Evolutionary conservation across 306 rosid species (phyloP).

Genomic region (Malus domestica): DNA sequence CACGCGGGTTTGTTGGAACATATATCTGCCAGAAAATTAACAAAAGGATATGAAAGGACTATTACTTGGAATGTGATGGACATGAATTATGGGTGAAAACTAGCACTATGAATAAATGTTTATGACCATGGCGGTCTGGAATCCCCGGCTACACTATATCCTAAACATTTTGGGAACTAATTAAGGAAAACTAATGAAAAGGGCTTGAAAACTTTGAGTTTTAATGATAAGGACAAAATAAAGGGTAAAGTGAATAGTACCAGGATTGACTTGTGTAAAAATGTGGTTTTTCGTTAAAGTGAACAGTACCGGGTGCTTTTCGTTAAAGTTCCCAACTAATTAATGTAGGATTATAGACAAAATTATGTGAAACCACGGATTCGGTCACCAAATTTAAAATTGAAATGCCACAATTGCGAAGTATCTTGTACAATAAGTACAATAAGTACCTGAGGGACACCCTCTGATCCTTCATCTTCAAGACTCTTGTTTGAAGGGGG

Average conservation of each 20-base stretch:
- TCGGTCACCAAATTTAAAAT: background rate
- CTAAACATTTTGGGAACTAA: background rate
- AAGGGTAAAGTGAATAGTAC: too few species aligned
- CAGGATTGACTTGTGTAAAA: too few species aligned
- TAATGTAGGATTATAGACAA: background rate
- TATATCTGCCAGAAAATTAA: constrained; percentile 42
- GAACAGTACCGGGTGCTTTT: too few species aligned
- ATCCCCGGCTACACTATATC: background rate
- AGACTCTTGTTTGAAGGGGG: constrained; percentile 24
- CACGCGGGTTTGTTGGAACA: constrained; percentile 83
- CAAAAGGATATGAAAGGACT: background rate
- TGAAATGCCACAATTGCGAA: background rate
- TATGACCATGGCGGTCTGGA: background rate
- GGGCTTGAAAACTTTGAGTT: too few species aligned
- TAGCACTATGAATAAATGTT: background rate
- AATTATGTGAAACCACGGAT: background rate
- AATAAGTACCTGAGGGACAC: constrained; percentile 52
- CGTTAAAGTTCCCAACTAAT: too few species aligned
- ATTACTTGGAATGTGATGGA: background rate
- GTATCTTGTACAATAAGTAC: background rate
- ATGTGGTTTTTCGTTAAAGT: too few species aligned
- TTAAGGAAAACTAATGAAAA: too few species aligned
- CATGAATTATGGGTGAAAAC: background rate
- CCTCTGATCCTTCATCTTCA: constrained; percentile 52
- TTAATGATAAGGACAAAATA: too few species aligned